Evolutionary conservation across 2,329 filamentous ascomycete species (phyloP).

Genomic region (Colletotrichum destructivum): DNA sequence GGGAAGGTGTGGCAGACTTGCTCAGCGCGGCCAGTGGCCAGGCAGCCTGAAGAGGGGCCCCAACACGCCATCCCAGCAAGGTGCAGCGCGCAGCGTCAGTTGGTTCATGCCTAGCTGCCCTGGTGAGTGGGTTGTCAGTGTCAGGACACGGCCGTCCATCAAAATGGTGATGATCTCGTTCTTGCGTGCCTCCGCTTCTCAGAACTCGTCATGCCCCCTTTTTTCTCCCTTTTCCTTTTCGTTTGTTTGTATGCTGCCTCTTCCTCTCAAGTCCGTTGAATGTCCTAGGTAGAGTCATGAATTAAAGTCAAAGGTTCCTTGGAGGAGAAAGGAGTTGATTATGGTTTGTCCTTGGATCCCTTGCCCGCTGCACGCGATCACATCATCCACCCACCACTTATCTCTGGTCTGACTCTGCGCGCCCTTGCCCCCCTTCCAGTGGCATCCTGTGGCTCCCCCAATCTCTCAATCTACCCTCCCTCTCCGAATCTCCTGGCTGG

Average conservation of each 20-base stretch:
- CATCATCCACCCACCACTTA: constrained; percentile 36
- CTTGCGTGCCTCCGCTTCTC: neutral
- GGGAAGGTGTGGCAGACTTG: constrained; percentile 34
- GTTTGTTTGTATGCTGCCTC: neutral
- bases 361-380: constrained; percentile 40
- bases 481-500: constrained; percentile 1
- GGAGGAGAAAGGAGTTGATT: neutral
- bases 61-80: constrained; percentile 25
- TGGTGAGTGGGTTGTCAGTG: constrained; percentile 32
- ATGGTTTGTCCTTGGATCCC: constrained; percentile 36
- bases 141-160: constrained; percentile 17
- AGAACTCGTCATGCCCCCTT: neutral
- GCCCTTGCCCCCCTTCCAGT: constrained; percentile 25
- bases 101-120: constrained; percentile 16
- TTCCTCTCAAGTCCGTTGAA: constrained; percentile 2
- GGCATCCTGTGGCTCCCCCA: constrained; percentile 11
- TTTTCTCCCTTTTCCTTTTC: neutral
- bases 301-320: constrained; percentile 24
- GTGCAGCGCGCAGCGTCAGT: constrained; percentile 1
- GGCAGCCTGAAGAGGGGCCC: constrained; percentile 26
- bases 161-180: constrained; percentile 7
- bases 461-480: neutral
- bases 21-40: constrained; percentile 23
- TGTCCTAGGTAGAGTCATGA: constrained; percentile 16
- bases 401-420: constrained; percentile 32